Conservation (phyloP, 2,329 filamentous ascomycete species). For the Chalaropsis ovoidea region DNA sequence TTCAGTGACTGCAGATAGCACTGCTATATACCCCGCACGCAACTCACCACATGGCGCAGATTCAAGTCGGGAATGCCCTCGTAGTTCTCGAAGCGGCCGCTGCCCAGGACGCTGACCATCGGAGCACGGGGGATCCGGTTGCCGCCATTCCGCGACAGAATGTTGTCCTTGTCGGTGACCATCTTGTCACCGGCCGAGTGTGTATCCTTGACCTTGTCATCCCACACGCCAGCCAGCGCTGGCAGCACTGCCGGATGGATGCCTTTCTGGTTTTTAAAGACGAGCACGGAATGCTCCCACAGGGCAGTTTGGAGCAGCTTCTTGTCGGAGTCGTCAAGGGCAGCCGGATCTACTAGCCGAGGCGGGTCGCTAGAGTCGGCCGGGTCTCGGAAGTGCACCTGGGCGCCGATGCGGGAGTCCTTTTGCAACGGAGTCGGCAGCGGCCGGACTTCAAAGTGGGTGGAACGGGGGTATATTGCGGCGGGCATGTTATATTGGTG, state of each 20-base stretch:
- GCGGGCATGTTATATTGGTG: conserved; percentile 16
- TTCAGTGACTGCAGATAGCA: not conserved
- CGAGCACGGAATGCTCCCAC: conserved; percentile 23
- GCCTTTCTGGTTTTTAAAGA: conserved; percentile 23
- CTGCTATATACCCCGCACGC: not conserved
- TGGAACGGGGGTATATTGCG: conserved; percentile 18
- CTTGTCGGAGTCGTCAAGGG: conserved; percentile 20
- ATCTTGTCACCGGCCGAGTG: conserved; percentile 25
- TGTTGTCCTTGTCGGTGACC: conserved; percentile 25
- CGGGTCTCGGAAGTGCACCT: conserved; percentile 15
- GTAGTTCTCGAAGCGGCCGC: conserved; percentile 22
- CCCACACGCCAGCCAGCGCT: conserved; percentile 22
- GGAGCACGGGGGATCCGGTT: conserved; percentile 22
- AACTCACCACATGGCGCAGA: conserved; percentile 23
- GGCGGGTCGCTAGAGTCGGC: not conserved
- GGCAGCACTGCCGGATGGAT: conserved; percentile 21
- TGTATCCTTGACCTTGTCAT: conserved; percentile 23
- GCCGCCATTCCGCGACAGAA: conserved; percentile 22
- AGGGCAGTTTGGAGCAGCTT: conserved; percentile 17
- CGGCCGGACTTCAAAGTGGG: conserved; percentile 21
- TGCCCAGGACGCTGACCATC: conserved; percentile 24
- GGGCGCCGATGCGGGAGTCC: conserved; percentile 24
- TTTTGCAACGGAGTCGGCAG: conserved; percentile 18
- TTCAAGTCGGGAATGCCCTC: conserved; percentile 20
- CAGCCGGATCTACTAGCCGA: not conserved